phyloP scores from a whole-genome alignment of 106 monocot genomes.

The Amphibolis antarctica region DNA sequence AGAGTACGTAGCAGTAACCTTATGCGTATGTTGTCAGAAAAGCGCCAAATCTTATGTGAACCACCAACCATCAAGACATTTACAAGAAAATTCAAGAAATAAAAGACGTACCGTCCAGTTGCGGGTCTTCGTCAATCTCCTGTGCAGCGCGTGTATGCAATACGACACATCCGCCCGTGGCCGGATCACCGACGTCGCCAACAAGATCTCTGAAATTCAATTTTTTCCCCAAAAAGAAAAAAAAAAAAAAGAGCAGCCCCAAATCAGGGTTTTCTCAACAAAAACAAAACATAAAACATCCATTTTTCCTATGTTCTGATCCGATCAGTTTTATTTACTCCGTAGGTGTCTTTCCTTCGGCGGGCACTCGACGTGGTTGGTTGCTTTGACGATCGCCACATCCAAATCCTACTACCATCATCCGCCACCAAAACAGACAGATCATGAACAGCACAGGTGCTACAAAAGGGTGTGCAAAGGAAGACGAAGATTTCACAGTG shows the following conservation, averaged over 20 bases:
- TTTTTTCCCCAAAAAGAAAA: neutral
- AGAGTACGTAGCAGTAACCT: too few species aligned
- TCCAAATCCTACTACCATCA: slow-evolving; percentile 41
- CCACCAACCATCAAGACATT: too few species aligned
- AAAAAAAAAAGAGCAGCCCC: neutral
- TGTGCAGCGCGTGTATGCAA: slow-evolving; percentile 55
- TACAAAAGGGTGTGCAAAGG: neutral
- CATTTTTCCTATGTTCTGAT: neutral
- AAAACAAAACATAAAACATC: neutral
- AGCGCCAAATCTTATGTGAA: too few species aligned
- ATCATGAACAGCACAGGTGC: neutral
- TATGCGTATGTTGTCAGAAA: too few species aligned
- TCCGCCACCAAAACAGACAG: slow-evolving; percentile 1
- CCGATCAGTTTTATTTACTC: slow-evolving; percentile 13
- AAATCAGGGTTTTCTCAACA: neutral
- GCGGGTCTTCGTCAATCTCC: slow-evolving; percentile 60
- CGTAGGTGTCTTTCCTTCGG: slow-evolving; percentile 64
- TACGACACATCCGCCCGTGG: slow-evolving; percentile 70
- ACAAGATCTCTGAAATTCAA: slow-evolving; percentile 46
- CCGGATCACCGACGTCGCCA: slow-evolving; percentile 41
- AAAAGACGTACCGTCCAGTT: slow-evolving; percentile 55
- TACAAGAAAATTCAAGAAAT: too few species aligned
- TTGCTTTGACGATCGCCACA: slow-evolving; percentile 70
- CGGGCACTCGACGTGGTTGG: slow-evolving; percentile 65
- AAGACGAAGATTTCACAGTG: neutral